A percentile compares a stretch with the other conserved stretches of the same genome.
phyloP scores from a whole-genome alignment of 2,329 filamentous ascomycete genomes.

The Cytospora mali region DNA sequence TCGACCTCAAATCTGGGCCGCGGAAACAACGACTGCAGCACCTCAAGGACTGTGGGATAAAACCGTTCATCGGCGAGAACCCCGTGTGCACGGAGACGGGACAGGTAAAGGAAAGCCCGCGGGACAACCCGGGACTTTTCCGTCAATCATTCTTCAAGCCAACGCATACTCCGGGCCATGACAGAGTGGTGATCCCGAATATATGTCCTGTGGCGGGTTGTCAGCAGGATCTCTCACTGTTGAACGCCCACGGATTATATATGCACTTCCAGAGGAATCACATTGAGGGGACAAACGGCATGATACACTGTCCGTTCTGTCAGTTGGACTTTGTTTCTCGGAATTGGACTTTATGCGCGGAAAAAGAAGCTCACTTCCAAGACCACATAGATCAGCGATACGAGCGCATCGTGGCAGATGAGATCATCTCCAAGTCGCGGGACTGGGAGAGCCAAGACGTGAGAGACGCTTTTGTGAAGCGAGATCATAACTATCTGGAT shows the following conservation, averaged over 20 bases:
- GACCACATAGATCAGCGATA: slow-evolving; percentile 18
- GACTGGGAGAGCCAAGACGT: slow-evolving; percentile 1
- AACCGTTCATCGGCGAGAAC: slow-evolving; percentile 14
- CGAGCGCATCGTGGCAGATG: slow-evolving; percentile 14
- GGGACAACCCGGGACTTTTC: not conserved
- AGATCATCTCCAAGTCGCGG: not conserved
- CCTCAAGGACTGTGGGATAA: slow-evolving; percentile 16
- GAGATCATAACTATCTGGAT: not conserved
- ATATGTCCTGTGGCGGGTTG: slow-evolving; percentile 12
- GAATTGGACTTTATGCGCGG: not conserved
- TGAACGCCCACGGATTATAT: slow-evolving; percentile 15
- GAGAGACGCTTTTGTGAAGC: not conserved
- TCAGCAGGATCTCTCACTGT: not conserved
- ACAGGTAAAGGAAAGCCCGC: slow-evolving; percentile 10
- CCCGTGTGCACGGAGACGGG: slow-evolving; percentile 19
- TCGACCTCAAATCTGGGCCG: slow-evolving; percentile 12
- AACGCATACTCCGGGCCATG: not conserved
- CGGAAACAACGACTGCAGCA: slow-evolving; percentile 7
- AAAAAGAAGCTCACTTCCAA: slow-evolving; percentile 22
- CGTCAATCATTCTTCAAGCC: not conserved
- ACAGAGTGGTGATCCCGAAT: slow-evolving; percentile 9
- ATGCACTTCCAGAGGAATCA: slow-evolving; percentile 15
- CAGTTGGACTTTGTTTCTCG: slow-evolving; percentile 14
- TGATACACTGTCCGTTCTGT: slow-evolving; percentile 24
- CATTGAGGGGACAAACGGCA: not conserved